These are phyloP conservation scores for Populus hybrid DNA, from an alignment of 441 rosid genomes.

Conservation along the genomic window DNA sequence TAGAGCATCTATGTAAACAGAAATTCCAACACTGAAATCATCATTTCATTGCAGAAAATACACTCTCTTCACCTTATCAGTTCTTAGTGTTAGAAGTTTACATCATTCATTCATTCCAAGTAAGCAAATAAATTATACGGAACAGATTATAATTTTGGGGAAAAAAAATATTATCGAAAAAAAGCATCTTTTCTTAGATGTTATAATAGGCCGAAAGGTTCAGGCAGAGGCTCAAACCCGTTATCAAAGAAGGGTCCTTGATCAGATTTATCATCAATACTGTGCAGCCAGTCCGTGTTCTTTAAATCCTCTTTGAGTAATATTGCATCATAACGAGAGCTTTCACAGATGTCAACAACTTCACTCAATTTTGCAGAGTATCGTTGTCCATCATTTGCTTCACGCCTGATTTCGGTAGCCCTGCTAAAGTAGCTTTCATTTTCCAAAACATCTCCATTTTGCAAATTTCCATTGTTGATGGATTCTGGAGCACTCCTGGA, in stretches of 20 bases:
- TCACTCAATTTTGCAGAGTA: conserved; percentile 54
- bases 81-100: conserved; percentile 19
- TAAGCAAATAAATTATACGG: conserved; percentile 20
- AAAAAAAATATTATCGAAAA: neutral
- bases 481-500: conserved; percentile 30
- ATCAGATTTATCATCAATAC: conserved; percentile 76
- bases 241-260: conserved; percentile 58
- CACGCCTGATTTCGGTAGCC: conserved; percentile 36
- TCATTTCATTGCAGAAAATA: conserved; percentile 17
- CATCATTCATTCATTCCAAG: conserved; percentile 17
- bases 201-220: conserved; percentile 73
- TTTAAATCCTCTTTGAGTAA: conserved; percentile 71
- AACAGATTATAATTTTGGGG: conserved; percentile 5
- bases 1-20: neutral
- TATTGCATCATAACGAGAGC: conserved; percentile 89
- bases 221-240: conserved; percentile 85
- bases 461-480: conserved; percentile 33
- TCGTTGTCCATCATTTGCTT: conserved; percentile 37
- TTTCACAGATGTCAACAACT: conserved; percentile 63
- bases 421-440: conserved; percentile 34
- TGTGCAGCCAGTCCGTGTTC: conserved; percentile 88
- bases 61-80: conserved; percentile 23
- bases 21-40: conserved; percentile 12
- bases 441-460: conserved; percentile 29
- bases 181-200: conserved; percentile 18